These are phyloP conservation scores for Apostasia shenzhenica DNA, from an alignment of 106 monocot species.

Conservation along the genomic window DNA sequence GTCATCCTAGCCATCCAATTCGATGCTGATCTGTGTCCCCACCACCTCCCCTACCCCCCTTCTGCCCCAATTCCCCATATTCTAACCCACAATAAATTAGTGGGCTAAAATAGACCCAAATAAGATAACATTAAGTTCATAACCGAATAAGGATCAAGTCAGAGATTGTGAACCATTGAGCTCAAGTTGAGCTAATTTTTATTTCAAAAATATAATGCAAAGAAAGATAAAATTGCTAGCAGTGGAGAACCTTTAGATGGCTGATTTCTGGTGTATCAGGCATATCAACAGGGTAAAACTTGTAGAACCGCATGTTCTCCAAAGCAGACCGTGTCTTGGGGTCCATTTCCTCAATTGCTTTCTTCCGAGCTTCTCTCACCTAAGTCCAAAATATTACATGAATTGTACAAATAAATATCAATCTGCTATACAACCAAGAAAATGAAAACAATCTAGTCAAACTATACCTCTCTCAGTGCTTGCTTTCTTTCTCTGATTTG, in stretches of 20 bases:
- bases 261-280: slow-evolving; percentile 75
- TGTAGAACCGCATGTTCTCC: slow-evolving; percentile 78
- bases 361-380: slow-evolving; percentile 77
- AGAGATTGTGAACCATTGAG: no score
- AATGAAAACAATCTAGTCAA: background rate
- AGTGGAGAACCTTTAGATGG: slow-evolving; percentile 57
- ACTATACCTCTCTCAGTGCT: slow-evolving; percentile 54
- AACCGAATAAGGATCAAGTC: no score
- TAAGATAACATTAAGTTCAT: no score
- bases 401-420: background rate
- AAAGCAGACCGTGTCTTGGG: slow-evolving; percentile 55
- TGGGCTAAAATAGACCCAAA: no score
- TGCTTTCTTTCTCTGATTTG: slow-evolving; percentile 73
- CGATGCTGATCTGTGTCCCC: no score
- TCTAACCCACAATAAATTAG: no score
- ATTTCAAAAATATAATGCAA: no score
- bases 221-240: no score
- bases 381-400: slow-evolving; percentile 9
- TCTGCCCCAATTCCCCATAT: no score
- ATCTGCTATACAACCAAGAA: background rate
- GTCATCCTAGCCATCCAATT: no score
- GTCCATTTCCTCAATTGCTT: slow-evolving; percentile 81
- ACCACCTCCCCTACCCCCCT: no score
- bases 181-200: no score
- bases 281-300: slow-evolving; percentile 84